Evolutionary conservation across 2,329 filamentous ascomycete species (phyloP).

Genomic region (Pseudopithomyces chartarum): DNA sequence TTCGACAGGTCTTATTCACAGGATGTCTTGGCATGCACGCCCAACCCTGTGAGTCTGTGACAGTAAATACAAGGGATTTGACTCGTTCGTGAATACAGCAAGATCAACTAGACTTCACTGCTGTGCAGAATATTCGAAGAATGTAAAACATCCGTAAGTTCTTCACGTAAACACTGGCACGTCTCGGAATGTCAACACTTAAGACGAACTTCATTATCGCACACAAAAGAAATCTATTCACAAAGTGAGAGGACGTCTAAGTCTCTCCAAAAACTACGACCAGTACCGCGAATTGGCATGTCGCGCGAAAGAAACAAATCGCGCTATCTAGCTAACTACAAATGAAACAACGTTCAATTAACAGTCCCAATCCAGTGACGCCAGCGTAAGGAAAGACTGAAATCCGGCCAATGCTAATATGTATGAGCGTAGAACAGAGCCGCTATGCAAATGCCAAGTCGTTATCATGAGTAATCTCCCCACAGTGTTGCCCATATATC

Average conservation of each 20-base stretch:
- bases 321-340: not conserved
- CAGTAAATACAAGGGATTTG: too few relatives aligned
- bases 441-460: conserved; percentile 43
- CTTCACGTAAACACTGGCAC: not conserved
- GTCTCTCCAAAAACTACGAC: not conserved
- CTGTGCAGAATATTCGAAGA: too few relatives aligned
- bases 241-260: conserved; percentile 3
- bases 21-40: too few relatives aligned
- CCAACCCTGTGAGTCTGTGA: too few relatives aligned
- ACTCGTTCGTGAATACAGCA: too few relatives aligned
- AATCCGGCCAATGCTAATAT: conserved; percentile 28
- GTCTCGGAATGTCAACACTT: not conserved
- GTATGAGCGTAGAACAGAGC: conserved; percentile 20
- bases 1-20: too few relatives aligned
- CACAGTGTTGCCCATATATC: conserved; percentile 10
- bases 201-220: not conserved
- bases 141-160: too few relatives aligned
- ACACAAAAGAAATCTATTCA: conserved; percentile 7
- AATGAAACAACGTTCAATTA: not conserved
- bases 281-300: not conserved
- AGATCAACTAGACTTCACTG: too few relatives aligned
- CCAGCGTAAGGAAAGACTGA: conserved; percentile 14
- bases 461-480: conserved; percentile 32
- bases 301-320: conserved; percentile 10
- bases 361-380: not conserved